Base-by-base conservation (phyloP, 2,329 filamentous ascomycete genomes). In the Monascus ruber region DNA sequence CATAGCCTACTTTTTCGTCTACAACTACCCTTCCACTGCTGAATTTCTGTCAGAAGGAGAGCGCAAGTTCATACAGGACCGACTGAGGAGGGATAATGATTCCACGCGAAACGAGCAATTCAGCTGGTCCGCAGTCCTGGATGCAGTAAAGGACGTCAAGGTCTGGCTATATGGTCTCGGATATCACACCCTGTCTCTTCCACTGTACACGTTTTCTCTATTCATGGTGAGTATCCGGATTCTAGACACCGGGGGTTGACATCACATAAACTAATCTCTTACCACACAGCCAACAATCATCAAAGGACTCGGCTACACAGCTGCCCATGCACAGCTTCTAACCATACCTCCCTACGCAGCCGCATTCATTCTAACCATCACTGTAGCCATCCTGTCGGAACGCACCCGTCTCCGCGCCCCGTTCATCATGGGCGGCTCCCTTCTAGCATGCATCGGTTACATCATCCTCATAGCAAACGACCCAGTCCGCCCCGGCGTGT, bases 101-200 rank as follows among this genome's bases (percentile, higher is more conserved):
- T 77, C 81, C 0, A 84, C 77, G 0, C 73, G 78, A 4, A 65
- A 79, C 35, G 83, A 89, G 47, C 53, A 63, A 0, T 87, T 88
- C 51, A 73, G 64, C 3, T 88, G 83, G 84, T 56, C 48, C 0
- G 77, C 79, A 17, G 83, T 87, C 0, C 41, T 59, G 24, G 66
- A 74, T 11, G 82, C 83, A 0, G 56, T 85, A 32, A 74, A 69
- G 9, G 80, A 88, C 48, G 73, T 75, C 1, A 85, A 80, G 52
- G 79, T 79, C 51, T 85, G 77, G 78, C 67, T 87, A 0, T 87
- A 87, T 47, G 79, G 80, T 0, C 55, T 84, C 0, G 74, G 72
- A 0, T 85, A 84, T 49, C 81, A 86, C 54, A 84, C 80, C 4
- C 77, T 85, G 69, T 81, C 76, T 41, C 58, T 87, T 69, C 77